phyloP scores from a whole-genome alignment of 169 alveolate species.

The Eimeria falciformis region DNA sequence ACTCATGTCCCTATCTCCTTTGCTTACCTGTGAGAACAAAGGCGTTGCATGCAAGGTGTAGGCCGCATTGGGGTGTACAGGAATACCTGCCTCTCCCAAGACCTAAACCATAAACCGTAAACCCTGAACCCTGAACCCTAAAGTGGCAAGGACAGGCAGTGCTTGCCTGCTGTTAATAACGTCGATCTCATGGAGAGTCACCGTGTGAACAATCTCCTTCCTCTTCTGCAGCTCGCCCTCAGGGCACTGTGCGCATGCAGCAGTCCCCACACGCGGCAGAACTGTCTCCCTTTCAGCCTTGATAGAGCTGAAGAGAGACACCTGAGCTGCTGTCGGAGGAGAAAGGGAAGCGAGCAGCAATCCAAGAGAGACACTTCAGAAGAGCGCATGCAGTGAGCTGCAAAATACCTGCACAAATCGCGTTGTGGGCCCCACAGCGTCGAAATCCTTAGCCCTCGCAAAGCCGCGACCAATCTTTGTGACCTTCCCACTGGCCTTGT shows the following conservation, averaged over 20 bases:
- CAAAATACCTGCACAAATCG: slow-evolving; percentile 81
- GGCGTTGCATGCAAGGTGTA: too few species aligned
- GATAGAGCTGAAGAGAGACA: background rate
- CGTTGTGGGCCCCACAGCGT: slow-evolving; percentile 97
- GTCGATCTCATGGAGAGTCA: slow-evolving; percentile 99
- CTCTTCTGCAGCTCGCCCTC: slow-evolving; percentile 99
- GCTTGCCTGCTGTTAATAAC: slow-evolving; percentile 95
- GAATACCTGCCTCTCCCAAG: too few species aligned
- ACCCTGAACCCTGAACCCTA: slow-evolving; percentile 23
- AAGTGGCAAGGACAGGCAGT: background rate
- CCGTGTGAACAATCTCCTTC: slow-evolving; percentile 99
- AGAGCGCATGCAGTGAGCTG: background rate
- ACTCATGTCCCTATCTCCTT: too few species aligned
- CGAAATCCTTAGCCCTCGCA: slow-evolving; percentile 97
- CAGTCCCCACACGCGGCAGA: background rate
- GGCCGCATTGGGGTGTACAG: too few species aligned
- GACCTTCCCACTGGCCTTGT: slow-evolving; percentile 97
- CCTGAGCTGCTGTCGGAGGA: background rate
- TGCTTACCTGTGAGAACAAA: too few species aligned
- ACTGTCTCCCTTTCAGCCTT: background rate
- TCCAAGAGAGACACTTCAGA: too few species aligned
- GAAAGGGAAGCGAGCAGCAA: too few species aligned
- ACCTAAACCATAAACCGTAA: too few species aligned
- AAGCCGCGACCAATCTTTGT: slow-evolving; percentile 97
- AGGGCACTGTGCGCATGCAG: slow-evolving; percentile 93